These are phyloP conservation scores for Amylocystis lapponica DNA, from an alignment of 768 basidiomycete genomes.

Conservation along the genomic window DNA sequence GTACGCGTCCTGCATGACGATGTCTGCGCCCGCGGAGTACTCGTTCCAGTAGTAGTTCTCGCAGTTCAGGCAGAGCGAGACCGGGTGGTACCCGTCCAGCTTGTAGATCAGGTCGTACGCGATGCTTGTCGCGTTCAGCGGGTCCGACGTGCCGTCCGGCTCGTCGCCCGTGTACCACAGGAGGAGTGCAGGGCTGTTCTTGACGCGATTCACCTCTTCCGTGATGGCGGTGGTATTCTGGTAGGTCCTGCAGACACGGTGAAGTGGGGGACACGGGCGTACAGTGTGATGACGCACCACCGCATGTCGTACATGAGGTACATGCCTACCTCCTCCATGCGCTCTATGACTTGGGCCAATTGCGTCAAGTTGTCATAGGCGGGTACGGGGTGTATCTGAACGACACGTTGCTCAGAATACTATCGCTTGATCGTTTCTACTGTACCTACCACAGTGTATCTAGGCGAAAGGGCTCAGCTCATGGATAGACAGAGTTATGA, in stretches of 20 bases:
- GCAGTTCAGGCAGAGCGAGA: constrained; percentile 51
- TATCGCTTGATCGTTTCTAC: not conserved
- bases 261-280: not conserved
- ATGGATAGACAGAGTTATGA: no score
- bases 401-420: not conserved
- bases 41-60: constrained; percentile 55
- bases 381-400: constrained; percentile 66
- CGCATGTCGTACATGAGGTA: constrained; percentile 88
- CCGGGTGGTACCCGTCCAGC: constrained; percentile 53
- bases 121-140: constrained; percentile 48
- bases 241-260: constrained; percentile 42
- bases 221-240: constrained; percentile 57
- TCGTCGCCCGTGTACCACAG: constrained; percentile 75
- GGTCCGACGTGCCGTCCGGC: constrained; percentile 66
- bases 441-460: constrained; percentile 33
- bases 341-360: constrained; percentile 53
- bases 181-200: constrained; percentile 60
- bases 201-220: constrained; percentile 64
- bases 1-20: constrained; percentile 67
- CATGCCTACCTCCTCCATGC: constrained; percentile 62
- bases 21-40: constrained; percentile 60
- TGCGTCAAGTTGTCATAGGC: constrained; percentile 54
- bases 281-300: constrained; percentile 28
- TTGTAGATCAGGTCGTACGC: constrained; percentile 43
- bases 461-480: constrained; percentile 12